Percentiles rank a stretch among this genome's conserved stretches.
Evolutionary conservation across 139 green algal species (phyloP).

Genomic region (Tetraselmis striata): DNA sequence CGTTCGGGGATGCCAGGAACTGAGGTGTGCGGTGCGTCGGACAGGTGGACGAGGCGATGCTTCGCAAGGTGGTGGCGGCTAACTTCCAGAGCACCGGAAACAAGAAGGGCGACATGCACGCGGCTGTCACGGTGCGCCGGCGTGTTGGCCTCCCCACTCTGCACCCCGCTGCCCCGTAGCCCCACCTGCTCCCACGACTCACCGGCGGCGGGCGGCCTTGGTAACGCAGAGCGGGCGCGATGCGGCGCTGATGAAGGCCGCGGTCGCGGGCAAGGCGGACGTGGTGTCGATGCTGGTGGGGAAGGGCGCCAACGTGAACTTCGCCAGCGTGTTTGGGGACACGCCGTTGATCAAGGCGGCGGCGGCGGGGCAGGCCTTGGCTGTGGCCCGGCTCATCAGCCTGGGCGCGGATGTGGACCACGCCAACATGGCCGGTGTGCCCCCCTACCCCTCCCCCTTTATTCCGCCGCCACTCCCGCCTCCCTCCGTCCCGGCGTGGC

Average conservation of each 20-base stretch:
- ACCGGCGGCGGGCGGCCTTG: too few relatives aligned
- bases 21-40: too few relatives aligned
- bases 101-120: not conserved
- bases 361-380: not conserved
- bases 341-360: not conserved
- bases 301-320: not conserved
- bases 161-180: too few relatives aligned
- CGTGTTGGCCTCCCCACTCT: not conserved
- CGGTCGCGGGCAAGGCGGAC: not conserved
- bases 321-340: not conserved
- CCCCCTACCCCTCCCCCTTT: slow-evolving; percentile 37
- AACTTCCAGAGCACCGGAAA: not conserved
- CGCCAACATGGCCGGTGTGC: not conserved
- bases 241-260: not conserved
- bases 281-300: not conserved
- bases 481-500: too few relatives aligned
- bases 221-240: not conserved
- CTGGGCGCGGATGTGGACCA: not conserved
- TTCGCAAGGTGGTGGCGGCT: not conserved
- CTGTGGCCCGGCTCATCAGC: not conserved
- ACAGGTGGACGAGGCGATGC: not conserved
- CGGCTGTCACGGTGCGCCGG: not conserved
- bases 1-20: too few relatives aligned
- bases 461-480: too few relatives aligned
- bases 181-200: too few relatives aligned